Base-by-base conservation (phyloP, 805 yeast species). In the Barnettozyma sp. region DNA sequence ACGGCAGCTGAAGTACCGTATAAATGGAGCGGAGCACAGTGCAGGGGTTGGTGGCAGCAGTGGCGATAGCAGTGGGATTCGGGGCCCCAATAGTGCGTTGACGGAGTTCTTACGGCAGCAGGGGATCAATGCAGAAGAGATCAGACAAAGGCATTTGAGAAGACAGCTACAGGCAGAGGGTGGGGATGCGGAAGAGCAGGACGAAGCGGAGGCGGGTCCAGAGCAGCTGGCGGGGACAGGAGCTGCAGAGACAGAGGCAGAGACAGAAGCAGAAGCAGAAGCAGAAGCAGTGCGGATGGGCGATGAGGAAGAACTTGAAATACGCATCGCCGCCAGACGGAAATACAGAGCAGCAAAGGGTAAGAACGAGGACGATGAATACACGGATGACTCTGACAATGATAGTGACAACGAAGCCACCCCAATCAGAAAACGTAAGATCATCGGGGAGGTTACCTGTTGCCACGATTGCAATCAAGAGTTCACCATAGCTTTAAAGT, bases 71-170 rank as follows among this genome's bases (percentile, higher is more conserved):
- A 44, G 49, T n/a, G 54, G 55, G 3, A 62, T 66, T 39, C 58
- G 63, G 41, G 73, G 73, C 1, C 73, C 94, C 30, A 85, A 84
- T 62, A 81, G 94, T 46, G 97, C 97, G 0, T 65, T 88, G 46
- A 88, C 96, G 0, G 92, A 83, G 58, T 88, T 88, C 51, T 67
- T 88, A 41, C 67, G 87, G 33, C 85, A 82, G 38, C 94, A 87
- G 58, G 97, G 97, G 23, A 88, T 88, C 60, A 82, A 66, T 51
- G 86, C 95, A 1, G 86, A 78, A 39, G 77, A 75, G 27, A 86
- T 86, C 54, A 68, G 87, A 51, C 62, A 62, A 33, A 54, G 68
- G 39, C 68, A 64, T 56, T 41, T 55, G 41, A 59, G 56, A 34
- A 57, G 59, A 22, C 55, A 55, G 11, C 50, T 26, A 9, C 43